Evolutionary conservation across 2,329 filamentous ascomycete genomes (phyloP).

Genomic region (Alternaria rosae): DNA sequence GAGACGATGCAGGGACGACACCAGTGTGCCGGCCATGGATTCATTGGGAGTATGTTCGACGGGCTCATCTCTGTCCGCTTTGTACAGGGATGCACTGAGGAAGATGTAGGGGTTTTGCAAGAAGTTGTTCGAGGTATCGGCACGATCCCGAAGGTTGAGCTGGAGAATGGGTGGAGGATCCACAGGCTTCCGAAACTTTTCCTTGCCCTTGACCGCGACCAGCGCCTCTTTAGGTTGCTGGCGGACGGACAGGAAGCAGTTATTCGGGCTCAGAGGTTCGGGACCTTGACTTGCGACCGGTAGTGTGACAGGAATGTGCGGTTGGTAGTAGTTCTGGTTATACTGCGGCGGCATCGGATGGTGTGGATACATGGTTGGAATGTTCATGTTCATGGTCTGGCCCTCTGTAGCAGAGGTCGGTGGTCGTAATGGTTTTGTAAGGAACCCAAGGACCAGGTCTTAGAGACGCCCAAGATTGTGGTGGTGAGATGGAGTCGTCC

Average conservation of each 20-base stretch:
- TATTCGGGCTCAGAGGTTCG: background rate
- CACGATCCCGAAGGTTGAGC: conserved; percentile 62
- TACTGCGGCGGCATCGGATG: background rate
- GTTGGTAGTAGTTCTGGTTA: background rate
- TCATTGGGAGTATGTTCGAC: conserved; percentile 48
- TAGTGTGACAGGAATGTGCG: background rate
- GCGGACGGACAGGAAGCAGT: conserved; percentile 52
- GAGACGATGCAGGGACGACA: conserved; percentile 81
- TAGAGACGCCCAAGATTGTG: conserved; percentile 1
- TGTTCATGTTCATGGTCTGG: background rate
- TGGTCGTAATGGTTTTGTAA: background rate
- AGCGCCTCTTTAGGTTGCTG: conserved; percentile 73
- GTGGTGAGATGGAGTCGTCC: background rate
- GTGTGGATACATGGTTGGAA: background rate
- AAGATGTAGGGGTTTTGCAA: conserved; percentile 72
- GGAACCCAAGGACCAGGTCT: background rate
- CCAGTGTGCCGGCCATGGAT: conserved; percentile 73
- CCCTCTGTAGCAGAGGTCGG: background rate
- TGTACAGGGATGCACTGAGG: conserved; percentile 65
- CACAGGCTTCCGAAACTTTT: conserved; percentile 86
- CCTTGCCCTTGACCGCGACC: conserved; percentile 71
- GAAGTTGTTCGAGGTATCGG: conserved; percentile 68
- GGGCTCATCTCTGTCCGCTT: conserved; percentile 56
- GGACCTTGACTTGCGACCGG: background rate
- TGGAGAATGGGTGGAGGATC: conserved; percentile 88